phyloP scores from a whole-genome alignment of 75 land plant species.

The Picea glauca region DNA sequence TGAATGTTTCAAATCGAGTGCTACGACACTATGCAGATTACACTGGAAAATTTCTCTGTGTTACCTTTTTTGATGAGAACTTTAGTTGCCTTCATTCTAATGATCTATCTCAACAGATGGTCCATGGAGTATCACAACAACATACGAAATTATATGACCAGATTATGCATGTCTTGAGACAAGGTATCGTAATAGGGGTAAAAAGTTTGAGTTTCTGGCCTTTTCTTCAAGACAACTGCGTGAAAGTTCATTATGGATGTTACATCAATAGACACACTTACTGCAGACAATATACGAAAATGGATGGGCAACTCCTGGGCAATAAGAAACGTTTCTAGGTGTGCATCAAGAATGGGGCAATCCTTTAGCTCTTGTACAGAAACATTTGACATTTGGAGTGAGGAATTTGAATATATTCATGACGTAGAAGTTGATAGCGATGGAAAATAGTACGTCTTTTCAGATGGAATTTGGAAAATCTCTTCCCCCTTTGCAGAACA shows the following conservation, averaged over 20 bases:
- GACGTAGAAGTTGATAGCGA: conserved; percentile 30
- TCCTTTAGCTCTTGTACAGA: conserved; percentile 86
- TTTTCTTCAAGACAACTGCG: conserved; percentile 91
- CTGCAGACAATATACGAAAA: conserved; percentile 56
- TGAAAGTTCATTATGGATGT: conserved; percentile 88
- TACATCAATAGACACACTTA: conserved; percentile 45
- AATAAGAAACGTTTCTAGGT: conserved; percentile 88
- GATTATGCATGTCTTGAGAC: conserved; percentile 33
- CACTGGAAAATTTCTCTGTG: conserved; percentile 67
- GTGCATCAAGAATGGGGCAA: conserved; percentile 93
- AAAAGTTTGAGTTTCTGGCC: conserved; percentile 79
- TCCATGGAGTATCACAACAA: background rate
- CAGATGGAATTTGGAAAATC: conserved; percentile 95
- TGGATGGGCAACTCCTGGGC: conserved; percentile 84
- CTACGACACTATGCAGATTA: conserved; percentile 37
- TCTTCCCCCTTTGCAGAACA: conserved; percentile 57
- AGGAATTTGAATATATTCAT: conserved; percentile 57
- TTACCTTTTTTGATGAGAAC: conserved; percentile 85
- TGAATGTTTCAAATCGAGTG: conserved; percentile 76
- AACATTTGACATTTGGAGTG: conserved; percentile 43
- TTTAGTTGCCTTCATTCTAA: conserved; percentile 30
- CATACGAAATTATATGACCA: conserved; percentile 50
- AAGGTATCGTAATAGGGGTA: conserved; percentile 69
- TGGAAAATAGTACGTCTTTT: background rate
- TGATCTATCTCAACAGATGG: conserved; percentile 25